Evolutionary conservation across 495 filamentous ascomycete genomes (phyloP), one percentile per base, ranked within the genome.

Genomic region (Aspergillus ostianus): DNA sequence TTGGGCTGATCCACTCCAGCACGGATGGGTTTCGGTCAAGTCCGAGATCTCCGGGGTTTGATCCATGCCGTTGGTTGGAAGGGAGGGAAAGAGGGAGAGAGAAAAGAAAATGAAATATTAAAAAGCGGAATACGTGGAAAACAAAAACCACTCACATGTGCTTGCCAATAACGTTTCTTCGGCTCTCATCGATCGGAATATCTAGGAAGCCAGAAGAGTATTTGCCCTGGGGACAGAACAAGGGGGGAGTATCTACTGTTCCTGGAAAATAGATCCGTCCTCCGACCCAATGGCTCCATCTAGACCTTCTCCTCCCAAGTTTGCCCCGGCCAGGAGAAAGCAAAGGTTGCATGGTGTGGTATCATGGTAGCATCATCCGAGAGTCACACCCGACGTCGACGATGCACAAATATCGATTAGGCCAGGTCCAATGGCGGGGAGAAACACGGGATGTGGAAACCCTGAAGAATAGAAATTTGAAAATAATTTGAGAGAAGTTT

Each of bases 261-360:
- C 36, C 36, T 41, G 36, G 36, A 15, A 41, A 41, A 41, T 41
- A 41, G 36, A 41, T 41, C 36, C 36, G 36, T 13, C 15, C 36
- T 41, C 36, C 36, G 36, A 17, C 8, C 36, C 10, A 41, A 13
- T 41, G 13, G 36, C 29, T 32, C 29, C 29, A 32, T 32, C 29
- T 32, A 32, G 29, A 32, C 29, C 29, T 32, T 8, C 29, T 10
- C 29, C 47, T 26, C 23, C 23, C 23, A 26, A 23, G 23, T 44
- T 48, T 9, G 48, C 47, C 21, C 27, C 20, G 29, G 49, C 54
- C 26, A 53, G 21, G 47, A 20, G 44, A 53, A 26, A 23, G 47
- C 10, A 20, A 19, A 23, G 53, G 51, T 55, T 36, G 56, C 56
- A 53, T 54, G 49, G 54, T 63, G 60, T 63, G 57, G 60, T 41